A percentile compares a stretch with the other conserved stretches of the same genome.
Conservation (phyloP, 1,284 basidiomycete genomes). For the Ganoderma meredithae region DNA sequence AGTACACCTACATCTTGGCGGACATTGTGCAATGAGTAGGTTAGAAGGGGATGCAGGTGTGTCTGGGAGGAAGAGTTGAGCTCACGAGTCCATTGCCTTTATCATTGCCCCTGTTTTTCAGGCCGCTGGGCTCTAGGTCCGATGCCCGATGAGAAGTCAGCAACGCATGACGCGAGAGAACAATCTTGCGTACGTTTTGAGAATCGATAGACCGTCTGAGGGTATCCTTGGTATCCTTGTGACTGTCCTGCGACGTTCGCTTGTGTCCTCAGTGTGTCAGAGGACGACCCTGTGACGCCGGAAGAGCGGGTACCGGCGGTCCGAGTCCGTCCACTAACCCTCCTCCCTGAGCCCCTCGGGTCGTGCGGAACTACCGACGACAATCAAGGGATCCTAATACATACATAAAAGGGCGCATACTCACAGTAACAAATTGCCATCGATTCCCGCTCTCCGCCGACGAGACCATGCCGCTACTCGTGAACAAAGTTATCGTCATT, state of each 20-base stretch:
- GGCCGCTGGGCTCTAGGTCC: constrained; percentile 22
- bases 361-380: constrained; percentile 5
- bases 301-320: constrained; percentile 28
- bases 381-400: constrained; percentile 4
- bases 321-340: constrained; percentile 30
- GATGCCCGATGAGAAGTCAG: constrained; percentile 14
- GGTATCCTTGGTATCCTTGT: constrained; percentile 4
- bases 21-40: constrained; percentile 40
- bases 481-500: constrained; percentile 72
- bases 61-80: not conserved
- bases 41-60: not conserved
- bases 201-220: not conserved
- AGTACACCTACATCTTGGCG: constrained; percentile 54
- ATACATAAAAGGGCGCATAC: constrained; percentile 24
- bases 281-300: constrained; percentile 39
- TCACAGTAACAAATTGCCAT: not conserved
- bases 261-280: not conserved
- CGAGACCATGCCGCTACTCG: constrained; percentile 49
- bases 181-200: not conserved
- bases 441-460: constrained; percentile 7
- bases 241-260: constrained; percentile 3
- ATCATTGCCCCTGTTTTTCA: constrained; percentile 16
- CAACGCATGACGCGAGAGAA: not conserved
- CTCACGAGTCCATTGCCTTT: constrained; percentile 6
- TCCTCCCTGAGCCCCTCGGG: not conserved